phyloP scores from a whole-genome alignment of 345 rosid genomes.

The Bruguiera gymnorhiza region DNA sequence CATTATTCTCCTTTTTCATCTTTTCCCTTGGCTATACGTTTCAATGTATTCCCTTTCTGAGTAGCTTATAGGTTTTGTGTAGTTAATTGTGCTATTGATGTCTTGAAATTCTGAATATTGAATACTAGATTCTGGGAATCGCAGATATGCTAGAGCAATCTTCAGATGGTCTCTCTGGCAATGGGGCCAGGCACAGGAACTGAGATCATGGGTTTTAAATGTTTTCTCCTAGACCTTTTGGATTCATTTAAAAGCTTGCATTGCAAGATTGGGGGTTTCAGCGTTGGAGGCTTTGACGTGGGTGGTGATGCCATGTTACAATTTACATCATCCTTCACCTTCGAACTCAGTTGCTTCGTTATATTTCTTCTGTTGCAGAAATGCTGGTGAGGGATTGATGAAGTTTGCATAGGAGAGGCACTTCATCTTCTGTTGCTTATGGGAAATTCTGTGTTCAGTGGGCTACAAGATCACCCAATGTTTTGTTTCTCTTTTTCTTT shows the following conservation, averaged over 20 bases:
- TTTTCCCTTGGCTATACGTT: not conserved
- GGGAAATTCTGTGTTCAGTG: slow-evolving; percentile 36
- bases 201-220: slow-evolving; percentile 51
- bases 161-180: slow-evolving; percentile 65
- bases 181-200: slow-evolving; percentile 61
- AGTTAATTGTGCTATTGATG: slow-evolving; percentile 29
- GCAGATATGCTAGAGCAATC: slow-evolving; percentile 71
- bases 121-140: slow-evolving; percentile 70
- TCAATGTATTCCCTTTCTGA: slow-evolving; percentile 8
- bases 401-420: slow-evolving; percentile 53
- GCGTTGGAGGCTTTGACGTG: slow-evolving; percentile 48
- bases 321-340: slow-evolving; percentile 38
- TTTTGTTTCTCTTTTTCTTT: slow-evolving; percentile 1
- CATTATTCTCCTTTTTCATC: slow-evolving; percentile 9
- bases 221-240: slow-evolving; percentile 39
- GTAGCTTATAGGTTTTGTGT: slow-evolving; percentile 24
- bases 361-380: slow-evolving; percentile 67
- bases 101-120: slow-evolving; percentile 49
- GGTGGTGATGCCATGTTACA: slow-evolving; percentile 38
- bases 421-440: slow-evolving; percentile 50
- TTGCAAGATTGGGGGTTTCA: slow-evolving; percentile 47
- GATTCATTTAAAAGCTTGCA: slow-evolving; percentile 42
- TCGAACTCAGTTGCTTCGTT: slow-evolving; percentile 39
- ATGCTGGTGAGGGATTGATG: slow-evolving; percentile 52
- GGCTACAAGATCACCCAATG: slow-evolving; percentile 34